phyloP scores from a whole-genome alignment of 305 asterid genomes.

The Fraxinus greggii region DNA sequence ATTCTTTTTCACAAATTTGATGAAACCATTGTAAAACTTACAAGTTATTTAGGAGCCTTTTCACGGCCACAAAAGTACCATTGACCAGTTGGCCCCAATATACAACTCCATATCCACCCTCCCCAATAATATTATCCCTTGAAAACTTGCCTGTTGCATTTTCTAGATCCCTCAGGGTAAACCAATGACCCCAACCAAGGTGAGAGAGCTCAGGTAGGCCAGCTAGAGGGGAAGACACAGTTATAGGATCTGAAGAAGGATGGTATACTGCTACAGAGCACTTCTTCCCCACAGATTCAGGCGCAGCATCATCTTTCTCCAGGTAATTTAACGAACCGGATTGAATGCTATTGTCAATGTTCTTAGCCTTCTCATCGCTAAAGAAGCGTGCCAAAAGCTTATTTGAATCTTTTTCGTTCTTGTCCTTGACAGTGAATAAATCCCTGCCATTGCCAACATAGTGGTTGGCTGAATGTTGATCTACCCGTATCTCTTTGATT shows the following conservation, averaged over 20 bases:
- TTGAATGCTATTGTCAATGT: constrained; percentile 27
- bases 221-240: constrained; percentile 46
- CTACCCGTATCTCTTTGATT: constrained; percentile 60
- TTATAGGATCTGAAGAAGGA: constrained; percentile 27
- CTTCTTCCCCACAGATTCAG: constrained; percentile 39
- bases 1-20: neutral
- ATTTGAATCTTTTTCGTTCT: constrained; percentile 46
- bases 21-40: constrained; percentile 31
- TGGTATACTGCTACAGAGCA: neutral
- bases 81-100: constrained; percentile 59
- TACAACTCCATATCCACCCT: constrained; percentile 82
- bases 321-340: constrained; percentile 35
- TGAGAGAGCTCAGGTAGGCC: constrained; percentile 74
- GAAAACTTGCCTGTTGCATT: constrained; percentile 55
- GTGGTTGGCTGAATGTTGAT: constrained; percentile 46
- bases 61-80: constrained; percentile 65
- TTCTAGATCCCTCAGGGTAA: constrained; percentile 70
- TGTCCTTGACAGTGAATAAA: constrained; percentile 32
- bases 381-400: constrained; percentile 42
- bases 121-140: constrained; percentile 68
- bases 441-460: constrained; percentile 25
- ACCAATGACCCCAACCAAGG: constrained; percentile 89
- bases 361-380: constrained; percentile 39
- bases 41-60: constrained; percentile 68
- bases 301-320: constrained; percentile 28